These are phyloP conservation scores for Pascua sp. DNA, from an alignment of 1,284 basidiomycete species.

Conservation along the genomic window DNA sequence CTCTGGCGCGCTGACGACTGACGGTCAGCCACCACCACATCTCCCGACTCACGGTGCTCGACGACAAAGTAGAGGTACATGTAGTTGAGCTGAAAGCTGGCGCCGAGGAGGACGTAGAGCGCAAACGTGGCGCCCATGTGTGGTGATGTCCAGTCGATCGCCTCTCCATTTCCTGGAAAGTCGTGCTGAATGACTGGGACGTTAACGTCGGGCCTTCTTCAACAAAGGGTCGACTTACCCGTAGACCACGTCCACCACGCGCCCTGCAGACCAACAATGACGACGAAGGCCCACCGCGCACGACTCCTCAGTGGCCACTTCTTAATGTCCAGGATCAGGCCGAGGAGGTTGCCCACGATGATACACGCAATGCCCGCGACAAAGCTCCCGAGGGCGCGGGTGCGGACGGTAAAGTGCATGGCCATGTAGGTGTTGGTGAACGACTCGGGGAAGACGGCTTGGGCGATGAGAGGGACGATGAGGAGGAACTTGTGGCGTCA, in stretches of 20 bases:
- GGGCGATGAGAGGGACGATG: conserved; percentile 3
- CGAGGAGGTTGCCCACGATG: conserved; percentile 5
- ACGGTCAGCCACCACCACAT: background rate
- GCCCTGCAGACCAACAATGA: conserved; percentile 4
- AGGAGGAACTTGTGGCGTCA: conserved; percentile 2
- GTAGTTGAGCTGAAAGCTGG: conserved; percentile 7
- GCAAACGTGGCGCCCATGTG: conserved; percentile 11
- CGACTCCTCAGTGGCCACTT: background rate
- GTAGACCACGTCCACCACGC: conserved; percentile 14
- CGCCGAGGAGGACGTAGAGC: conserved; percentile 11
- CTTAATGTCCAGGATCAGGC: conserved; percentile 4
- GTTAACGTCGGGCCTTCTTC: background rate
- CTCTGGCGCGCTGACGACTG: background rate
- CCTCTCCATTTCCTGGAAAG: background rate
- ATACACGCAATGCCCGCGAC: conserved; percentile 4
- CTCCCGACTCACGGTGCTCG: conserved; percentile 1
- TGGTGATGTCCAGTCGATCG: conserved; percentile 5
- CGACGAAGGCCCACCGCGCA: conserved; percentile 1
- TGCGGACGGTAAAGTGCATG: conserved; percentile 5
- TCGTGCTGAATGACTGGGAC: conserved; percentile 2
- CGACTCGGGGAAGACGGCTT: conserved; percentile 9
- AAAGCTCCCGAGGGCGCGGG: conserved; percentile 4
- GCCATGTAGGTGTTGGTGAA: conserved; percentile 12
- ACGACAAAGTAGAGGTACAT: conserved; percentile 11
- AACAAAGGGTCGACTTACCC: background rate